Percentiles rank a stretch among this genome's conserved stretches.
Conservation (phyloP, 2,329 filamentous ascomycete species). For the Sporothrix curviconia region DNA sequence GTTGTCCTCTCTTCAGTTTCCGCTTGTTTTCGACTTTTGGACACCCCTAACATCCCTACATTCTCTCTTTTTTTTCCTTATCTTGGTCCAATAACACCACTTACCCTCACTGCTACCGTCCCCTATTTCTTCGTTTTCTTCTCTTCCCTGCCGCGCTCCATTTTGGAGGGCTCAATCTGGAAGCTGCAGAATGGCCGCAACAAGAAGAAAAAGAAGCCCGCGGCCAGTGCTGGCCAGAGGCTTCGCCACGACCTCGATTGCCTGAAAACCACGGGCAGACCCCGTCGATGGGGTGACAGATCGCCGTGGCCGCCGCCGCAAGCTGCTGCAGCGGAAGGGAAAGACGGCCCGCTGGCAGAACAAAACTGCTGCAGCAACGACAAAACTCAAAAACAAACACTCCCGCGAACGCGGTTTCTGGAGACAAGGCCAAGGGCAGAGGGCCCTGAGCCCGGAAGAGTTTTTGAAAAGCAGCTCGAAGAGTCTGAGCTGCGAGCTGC, state of each 20-base stretch:
- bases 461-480: constrained; percentile 83
- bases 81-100: not conserved
- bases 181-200: constrained; percentile 54
- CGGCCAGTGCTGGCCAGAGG: constrained; percentile 81
- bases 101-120: not conserved
- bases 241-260: constrained; percentile 88
- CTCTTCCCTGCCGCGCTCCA: constrained; percentile 4
- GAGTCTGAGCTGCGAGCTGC: constrained; percentile 79
- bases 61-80: not conserved
- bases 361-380: constrained; percentile 6
- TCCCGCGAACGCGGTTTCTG: constrained; percentile 21
- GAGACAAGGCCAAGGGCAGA: constrained; percentile 22
- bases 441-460: constrained; percentile 70
- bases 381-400: constrained; percentile 17
- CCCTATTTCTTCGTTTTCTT: not conserved
- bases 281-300: constrained; percentile 31
- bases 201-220: constrained; percentile 89
- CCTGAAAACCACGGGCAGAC: constrained; percentile 71
- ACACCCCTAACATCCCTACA: not conserved
- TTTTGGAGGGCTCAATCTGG: constrained; percentile 7
- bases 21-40: not conserved
- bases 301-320: constrained; percentile 16
- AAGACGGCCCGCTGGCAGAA: constrained; percentile 9
- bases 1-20: not conserved
- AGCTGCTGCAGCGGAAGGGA: constrained; percentile 11